phyloP scores from a whole-genome alignment of 768 basidiomycete genomes.

The Roridomyces roridus region DNA sequence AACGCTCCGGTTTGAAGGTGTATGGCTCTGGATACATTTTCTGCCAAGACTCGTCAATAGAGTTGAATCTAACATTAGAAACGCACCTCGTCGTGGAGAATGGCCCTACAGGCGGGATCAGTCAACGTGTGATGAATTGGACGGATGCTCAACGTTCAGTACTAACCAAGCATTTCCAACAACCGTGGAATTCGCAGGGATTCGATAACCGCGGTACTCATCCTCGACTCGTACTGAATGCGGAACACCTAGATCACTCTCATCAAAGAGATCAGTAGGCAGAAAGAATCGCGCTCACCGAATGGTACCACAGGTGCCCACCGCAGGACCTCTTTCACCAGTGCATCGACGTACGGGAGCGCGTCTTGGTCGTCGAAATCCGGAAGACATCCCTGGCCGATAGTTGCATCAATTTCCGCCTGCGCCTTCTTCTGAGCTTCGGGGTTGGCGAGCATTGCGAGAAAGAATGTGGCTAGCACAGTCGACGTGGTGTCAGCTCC shows the following conservation, averaged over 20 bases:
- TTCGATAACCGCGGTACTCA: too few relatives aligned
- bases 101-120: neutral
- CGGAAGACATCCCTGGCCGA: conserved; percentile 41
- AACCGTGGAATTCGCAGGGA: too few relatives aligned
- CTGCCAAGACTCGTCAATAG: too few relatives aligned
- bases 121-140: neutral
- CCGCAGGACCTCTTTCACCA: conserved; percentile 42
- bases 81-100: neutral
- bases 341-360: conserved; percentile 41
- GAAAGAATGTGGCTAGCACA: conserved; percentile 37
- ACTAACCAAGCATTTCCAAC: too few relatives aligned
- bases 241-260: too few relatives aligned
- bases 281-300: conserved; percentile 28
- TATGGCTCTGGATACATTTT: neutral
- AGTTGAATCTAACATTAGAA: neutral
- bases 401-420: conserved; percentile 42
- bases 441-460: conserved; percentile 43
- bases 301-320: conserved; percentile 40
- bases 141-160: neutral
- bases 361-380: conserved; percentile 29
- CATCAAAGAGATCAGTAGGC: too few relatives aligned
- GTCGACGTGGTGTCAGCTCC: conserved; percentile 44
- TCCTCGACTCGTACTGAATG: too few relatives aligned
- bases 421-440: conserved; percentile 41
- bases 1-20: neutral